Conservation (phyloP, 1,284 basidiomycete species). For the Microbotryum violaceum region DNA sequence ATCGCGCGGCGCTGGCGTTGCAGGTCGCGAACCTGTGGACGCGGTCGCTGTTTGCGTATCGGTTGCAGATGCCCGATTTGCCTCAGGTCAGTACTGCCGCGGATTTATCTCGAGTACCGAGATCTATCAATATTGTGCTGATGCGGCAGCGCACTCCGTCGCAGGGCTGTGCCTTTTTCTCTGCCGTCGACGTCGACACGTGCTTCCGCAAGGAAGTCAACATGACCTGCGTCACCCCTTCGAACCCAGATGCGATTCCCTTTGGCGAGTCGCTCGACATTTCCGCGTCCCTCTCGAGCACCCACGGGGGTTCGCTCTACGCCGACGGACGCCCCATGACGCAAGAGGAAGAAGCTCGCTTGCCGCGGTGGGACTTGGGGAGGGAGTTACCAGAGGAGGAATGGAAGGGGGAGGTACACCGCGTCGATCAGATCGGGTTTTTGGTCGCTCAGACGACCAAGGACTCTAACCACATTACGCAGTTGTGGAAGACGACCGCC, state of each 20-base stretch:
- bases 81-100: slow-evolving; percentile 54
- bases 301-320: slow-evolving; percentile 52
- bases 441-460: slow-evolving; percentile 63
- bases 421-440: slow-evolving; percentile 56
- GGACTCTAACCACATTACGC: slow-evolving; percentile 59
- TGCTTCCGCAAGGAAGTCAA: slow-evolving; percentile 93
- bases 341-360: slow-evolving; percentile 28
- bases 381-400: slow-evolving; percentile 41
- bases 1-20: slow-evolving; percentile 82
- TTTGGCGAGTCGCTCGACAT: slow-evolving; percentile 83
- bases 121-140: not conserved
- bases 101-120: not conserved
- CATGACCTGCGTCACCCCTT: slow-evolving; percentile 91
- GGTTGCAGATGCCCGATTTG: slow-evolving; percentile 88
- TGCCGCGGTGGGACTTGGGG: slow-evolving; percentile 12
- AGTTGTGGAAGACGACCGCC: slow-evolving; percentile 40
- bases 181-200: slow-evolving; percentile 86
- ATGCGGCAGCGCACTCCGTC: not conserved
- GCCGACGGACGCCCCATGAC: slow-evolving; percentile 53
- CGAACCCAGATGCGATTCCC: slow-evolving; percentile 71
- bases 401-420: slow-evolving; percentile 56
- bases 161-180: slow-evolving; percentile 71
- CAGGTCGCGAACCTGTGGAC: slow-evolving; percentile 98
- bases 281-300: slow-evolving; percentile 16
- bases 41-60: slow-evolving; percentile 80